These are phyloP conservation scores for Athelia sp. DNA, from an alignment of 1,284 basidiomycete species.

Conservation along the genomic window DNA sequence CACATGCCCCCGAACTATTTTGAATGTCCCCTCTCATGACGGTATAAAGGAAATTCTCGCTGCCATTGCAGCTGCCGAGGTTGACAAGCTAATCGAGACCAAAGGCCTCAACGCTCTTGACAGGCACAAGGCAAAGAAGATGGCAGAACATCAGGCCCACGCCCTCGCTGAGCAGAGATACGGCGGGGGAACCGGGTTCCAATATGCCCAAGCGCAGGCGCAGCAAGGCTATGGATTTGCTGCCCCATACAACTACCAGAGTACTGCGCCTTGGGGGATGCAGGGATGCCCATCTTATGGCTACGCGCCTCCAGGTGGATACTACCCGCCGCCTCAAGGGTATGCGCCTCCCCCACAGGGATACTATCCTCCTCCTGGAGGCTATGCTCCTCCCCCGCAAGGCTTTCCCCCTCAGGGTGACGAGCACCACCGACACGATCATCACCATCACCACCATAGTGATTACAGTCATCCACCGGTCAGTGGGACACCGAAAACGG, in stretches of 20 bases:
- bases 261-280: background rate
- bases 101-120: slow-evolving; percentile 20
- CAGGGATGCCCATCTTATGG: background rate
- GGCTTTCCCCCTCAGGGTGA: background rate
- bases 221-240: too few species aligned
- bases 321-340: background rate
- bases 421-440: too few species aligned
- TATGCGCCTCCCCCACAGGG: background rate
- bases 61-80: slow-evolving; percentile 21
- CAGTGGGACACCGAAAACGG: too few species aligned
- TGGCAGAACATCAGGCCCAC: slow-evolving; percentile 14
- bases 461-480: too few species aligned
- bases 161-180: slow-evolving; percentile 8
- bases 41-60: slow-evolving; percentile 17
- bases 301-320: background rate
- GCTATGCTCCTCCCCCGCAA: background rate
- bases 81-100: slow-evolving; percentile 21
- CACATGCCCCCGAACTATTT: background rate
- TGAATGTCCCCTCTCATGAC: background rate
- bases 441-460: too few species aligned
- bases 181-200: slow-evolving; percentile 13
- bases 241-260: too few species aligned
- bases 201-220: slow-evolving; percentile 9
- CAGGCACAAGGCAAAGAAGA: slow-evolving; percentile 16
- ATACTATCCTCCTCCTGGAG: background rate